Conservation (phyloP, 2,329 filamentous ascomycete species). For the Myriosclerotinia duriaeana region DNA sequence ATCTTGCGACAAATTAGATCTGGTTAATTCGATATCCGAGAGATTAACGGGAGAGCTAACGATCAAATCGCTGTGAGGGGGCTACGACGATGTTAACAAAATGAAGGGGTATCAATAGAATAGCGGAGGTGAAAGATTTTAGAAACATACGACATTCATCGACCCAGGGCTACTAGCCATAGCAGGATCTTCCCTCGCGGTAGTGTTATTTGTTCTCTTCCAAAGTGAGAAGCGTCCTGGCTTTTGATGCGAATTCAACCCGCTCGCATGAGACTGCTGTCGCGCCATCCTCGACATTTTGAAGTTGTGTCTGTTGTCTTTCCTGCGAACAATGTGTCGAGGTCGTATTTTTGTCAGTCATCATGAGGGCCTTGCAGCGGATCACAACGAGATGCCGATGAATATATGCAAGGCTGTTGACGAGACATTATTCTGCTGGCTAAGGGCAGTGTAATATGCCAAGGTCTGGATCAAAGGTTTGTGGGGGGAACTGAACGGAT, state of each 20-base stretch:
- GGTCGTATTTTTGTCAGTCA: constrained; percentile 3
- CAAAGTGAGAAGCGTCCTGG: constrained; percentile 18
- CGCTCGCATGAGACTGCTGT: constrained; percentile 14
- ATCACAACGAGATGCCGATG: neutral
- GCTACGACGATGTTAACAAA: constrained; percentile 26
- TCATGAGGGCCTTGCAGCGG: neutral
- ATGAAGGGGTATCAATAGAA: neutral
- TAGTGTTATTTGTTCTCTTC: neutral
- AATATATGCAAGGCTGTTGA: constrained; percentile 12
- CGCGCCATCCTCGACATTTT: constrained; percentile 19
- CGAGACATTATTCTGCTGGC: constrained; percentile 12
- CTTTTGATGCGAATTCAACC: constrained; percentile 9
- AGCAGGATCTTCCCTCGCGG: constrained; percentile 8
- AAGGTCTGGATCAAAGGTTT: constrained; percentile 11
- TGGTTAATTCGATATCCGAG: constrained; percentile 31
- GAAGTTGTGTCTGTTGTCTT: neutral
- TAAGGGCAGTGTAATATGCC: constrained; percentile 18
- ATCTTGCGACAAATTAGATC: constrained; percentile 35
- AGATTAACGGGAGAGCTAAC: constrained; percentile 27
- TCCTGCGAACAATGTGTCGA: constrained; percentile 16
- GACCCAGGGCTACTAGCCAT: neutral
- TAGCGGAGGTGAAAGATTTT: neutral
- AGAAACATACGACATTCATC: constrained; percentile 3
- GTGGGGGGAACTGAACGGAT: constrained; percentile 11
- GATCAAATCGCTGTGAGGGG: constrained; percentile 30